Conservation (phyloP, 257 asterid genomes). For the Knoxia roxburghii region DNA sequence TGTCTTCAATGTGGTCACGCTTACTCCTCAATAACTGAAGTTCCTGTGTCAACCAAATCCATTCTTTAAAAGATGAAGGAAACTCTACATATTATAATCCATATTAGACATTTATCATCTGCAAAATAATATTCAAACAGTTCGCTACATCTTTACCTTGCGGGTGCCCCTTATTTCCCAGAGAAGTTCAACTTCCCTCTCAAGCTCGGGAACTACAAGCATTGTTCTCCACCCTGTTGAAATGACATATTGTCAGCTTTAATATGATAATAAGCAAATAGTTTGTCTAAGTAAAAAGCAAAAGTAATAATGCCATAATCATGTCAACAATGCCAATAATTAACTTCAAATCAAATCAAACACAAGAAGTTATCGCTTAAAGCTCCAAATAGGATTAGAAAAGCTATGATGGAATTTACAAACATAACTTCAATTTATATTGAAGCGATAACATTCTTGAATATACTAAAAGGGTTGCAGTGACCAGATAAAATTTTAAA, state of each 20-base stretch:
- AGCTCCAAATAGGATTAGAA: background rate
- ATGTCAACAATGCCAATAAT: background rate
- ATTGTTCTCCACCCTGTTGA: constrained; percentile 97
- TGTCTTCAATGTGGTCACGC: constrained; percentile 84
- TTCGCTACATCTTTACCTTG: constrained; percentile 47
- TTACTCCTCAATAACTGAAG: constrained; percentile 71
- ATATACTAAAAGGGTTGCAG: background rate
- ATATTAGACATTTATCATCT: background rate
- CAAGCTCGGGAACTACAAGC: constrained; percentile 99
- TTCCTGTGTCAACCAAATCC: constrained; percentile 38
- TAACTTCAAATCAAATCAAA: background rate
- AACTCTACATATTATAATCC: background rate
- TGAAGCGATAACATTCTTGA: background rate
- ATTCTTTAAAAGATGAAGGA: background rate
- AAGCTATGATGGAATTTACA: background rate
- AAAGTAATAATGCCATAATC: background rate
- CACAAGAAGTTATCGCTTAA: background rate
- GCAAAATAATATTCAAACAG: background rate
- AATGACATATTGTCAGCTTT: constrained; percentile 18
- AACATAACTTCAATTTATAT: background rate
- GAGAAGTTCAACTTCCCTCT: constrained; percentile 84
- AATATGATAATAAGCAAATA: constrained; percentile 5
- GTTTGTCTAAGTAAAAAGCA: constrained; percentile 13
- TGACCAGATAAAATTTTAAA: background rate
- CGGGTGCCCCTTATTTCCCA: constrained; percentile 63